Percentiles rank a stretch among this genome's conserved stretches.
phyloP scores from a whole-genome alignment of 2,329 filamentous ascomycete genomes.

The Penicillium polonicum region DNA sequence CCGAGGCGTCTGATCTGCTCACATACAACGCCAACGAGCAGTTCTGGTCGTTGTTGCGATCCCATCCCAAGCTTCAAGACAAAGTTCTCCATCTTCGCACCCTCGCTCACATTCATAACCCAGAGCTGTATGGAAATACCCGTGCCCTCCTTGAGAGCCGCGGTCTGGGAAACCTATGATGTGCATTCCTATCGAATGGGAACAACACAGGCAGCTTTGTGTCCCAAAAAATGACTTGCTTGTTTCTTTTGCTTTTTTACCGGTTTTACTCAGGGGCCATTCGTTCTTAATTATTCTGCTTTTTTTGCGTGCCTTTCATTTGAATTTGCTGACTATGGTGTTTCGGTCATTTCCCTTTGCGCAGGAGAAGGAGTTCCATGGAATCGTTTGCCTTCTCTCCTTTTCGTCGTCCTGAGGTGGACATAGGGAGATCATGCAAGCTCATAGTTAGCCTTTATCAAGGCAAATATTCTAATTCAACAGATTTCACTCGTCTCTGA shows the following conservation, averaged over 20 bases:
- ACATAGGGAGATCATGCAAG: neutral
- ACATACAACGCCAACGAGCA: neutral
- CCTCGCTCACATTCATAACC: neutral
- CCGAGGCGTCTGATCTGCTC: conserved; percentile 16
- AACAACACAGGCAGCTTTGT: neutral
- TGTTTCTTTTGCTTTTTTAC: too few relatives aligned
- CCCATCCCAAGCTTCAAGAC: neutral
- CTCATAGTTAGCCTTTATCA: neutral
- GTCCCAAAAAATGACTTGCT: too few relatives aligned
- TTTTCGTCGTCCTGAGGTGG: neutral
- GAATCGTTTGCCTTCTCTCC: neutral
- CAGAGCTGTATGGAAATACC: neutral
- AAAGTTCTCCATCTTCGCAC: neutral
- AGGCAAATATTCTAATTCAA: neutral
- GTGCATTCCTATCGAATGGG: too few relatives aligned
- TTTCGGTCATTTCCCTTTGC: neutral
- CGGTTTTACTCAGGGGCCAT: neutral
- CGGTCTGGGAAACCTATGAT: neutral
- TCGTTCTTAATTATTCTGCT: neutral
- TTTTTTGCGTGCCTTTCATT: neutral
- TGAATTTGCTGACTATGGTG: neutral
- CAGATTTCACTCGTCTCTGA: neutral
- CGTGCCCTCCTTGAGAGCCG: neutral
- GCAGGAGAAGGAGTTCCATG: neutral
- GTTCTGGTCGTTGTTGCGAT: conserved; percentile 12